Base-by-base conservation (phyloP, 257 asterid genomes). In the Lycium barbarum region DNA sequence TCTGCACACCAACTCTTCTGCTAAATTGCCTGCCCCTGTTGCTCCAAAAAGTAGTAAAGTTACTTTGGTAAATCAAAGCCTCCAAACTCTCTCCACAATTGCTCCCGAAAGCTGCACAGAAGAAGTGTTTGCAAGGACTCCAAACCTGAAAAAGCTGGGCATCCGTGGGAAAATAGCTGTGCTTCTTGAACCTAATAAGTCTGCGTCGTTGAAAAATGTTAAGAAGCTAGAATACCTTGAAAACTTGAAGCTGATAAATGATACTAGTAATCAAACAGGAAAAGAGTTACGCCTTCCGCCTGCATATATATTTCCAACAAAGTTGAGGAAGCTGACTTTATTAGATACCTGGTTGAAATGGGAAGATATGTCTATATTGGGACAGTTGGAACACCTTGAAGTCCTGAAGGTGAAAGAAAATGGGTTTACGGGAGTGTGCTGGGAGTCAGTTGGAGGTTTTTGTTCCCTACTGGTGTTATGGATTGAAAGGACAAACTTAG, bases 291-390 rank as follows among this genome's bases (percentile, higher is more conserved):
- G 20, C 20, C 87, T 85, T 80, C 87, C 81, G 55, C 62, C 79
- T 20, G 73, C 83, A 72, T 79, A 81, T 33, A 86, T 62, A 55
- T 83, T 86, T 74, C 79, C 88, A 51, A 72, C 83, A 49, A 86
- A 82, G 59, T 66, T 86, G 20, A 73, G 71, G 17, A 86, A 33
- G 62, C 80, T 82, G 40, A 84, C 87, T 4, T 38, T 91, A 58
- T 38, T 78, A 35, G 73, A 67, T 1, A 89, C 91, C 0, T 72
- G 66, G 70, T 88, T 91, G 1, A 81, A 83, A 1, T 91, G 94
- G 94, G 22, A 38, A 0, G 84, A 90, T 33, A 86, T 91, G 88
- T 13, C 85, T 17, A 81, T 72, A 22, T 83, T 91, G 5, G 92
- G 90, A 12, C 26, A 72, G 85, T 49, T 88, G 70, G 84, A 83